Percentiles rank a stretch among this genome's conserved stretches.
These are phyloP conservation scores for Tetrahymena elliotti DNA, from an alignment of 73 alveolate genomes.

Conservation along the genomic window DNA sequence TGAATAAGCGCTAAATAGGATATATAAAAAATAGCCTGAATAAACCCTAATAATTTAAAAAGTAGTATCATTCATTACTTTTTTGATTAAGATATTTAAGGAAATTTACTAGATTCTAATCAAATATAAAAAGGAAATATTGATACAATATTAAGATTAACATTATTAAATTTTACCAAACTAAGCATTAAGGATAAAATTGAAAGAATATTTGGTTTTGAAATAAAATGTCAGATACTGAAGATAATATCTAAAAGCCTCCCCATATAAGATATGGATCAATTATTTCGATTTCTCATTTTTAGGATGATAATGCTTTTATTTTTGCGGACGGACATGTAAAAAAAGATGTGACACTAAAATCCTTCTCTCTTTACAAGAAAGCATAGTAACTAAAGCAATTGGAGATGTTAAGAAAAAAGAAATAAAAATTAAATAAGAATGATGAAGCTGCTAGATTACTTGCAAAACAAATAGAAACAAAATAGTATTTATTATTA, in stretches of 20 bases:
- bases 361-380: constrained; percentile 9
- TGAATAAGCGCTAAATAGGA: too few species aligned
- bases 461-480: not conserved
- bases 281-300: constrained; percentile 24
- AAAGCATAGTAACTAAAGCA: constrained; percentile 1
- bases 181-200: not conserved
- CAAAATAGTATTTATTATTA: not conserved
- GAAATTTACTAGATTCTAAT: not conserved
- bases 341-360: not conserved
- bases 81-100: too few species aligned
- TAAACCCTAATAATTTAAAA: not conserved
- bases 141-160: not conserved
- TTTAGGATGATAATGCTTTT: constrained; percentile 35
- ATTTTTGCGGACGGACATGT: constrained; percentile 35
- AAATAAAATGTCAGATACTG: not conserved
- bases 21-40: not conserved
- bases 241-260: not conserved
- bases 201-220: not conserved
- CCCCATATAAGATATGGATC: constrained; percentile 30
- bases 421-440: not conserved
- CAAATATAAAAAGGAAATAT: not conserved
- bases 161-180: not conserved
- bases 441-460: not conserved
- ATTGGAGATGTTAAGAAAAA: not conserved
- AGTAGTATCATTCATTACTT: not conserved